Percentiles rank a stretch among this genome's conserved stretches.
Conservation (phyloP, 352 stramenopile species). For the Globisporangium carolinianum region DNA sequence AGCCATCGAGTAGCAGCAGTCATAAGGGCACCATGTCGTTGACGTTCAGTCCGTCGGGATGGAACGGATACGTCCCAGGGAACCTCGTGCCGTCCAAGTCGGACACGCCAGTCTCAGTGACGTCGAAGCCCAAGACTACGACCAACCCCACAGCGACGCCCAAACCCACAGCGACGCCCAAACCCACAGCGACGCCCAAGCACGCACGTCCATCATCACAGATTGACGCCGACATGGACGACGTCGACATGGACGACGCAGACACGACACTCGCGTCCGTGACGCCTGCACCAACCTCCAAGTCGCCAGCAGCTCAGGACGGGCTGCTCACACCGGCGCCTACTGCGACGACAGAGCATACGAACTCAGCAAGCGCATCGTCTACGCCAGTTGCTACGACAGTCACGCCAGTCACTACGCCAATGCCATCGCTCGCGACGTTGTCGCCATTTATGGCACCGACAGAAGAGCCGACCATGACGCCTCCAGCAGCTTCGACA, state of each 20-base stretch:
- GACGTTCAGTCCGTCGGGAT: slow-evolving; percentile 10
- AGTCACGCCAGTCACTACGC: neutral
- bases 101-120: neutral
- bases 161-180: neutral
- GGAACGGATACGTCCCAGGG: slow-evolving; percentile 5
- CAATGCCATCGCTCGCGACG: neutral
- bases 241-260: neutral
- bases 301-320: slow-evolving; percentile 1
- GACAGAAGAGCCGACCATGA: neutral
- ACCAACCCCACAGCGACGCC: neutral
- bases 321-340: neutral
- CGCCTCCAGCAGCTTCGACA: no score
- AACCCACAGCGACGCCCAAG: neutral
- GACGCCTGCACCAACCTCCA: slow-evolving; percentile 1
- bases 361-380: slow-evolving; percentile 1
- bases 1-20: neutral
- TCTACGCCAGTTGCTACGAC: neutral
- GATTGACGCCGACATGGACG: neutral
- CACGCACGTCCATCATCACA: neutral
- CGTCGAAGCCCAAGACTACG: slow-evolving; percentile 1
- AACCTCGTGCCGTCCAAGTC: slow-evolving; percentile 5
- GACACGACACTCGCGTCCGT: neutral
- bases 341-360: slow-evolving; percentile 3
- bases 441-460: slow-evolving; percentile 8
- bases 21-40: neutral